Evolutionary conservation across 2,329 filamentous ascomycete species (phyloP).

Genomic region (Talaromyces albobiverticillius): DNA sequence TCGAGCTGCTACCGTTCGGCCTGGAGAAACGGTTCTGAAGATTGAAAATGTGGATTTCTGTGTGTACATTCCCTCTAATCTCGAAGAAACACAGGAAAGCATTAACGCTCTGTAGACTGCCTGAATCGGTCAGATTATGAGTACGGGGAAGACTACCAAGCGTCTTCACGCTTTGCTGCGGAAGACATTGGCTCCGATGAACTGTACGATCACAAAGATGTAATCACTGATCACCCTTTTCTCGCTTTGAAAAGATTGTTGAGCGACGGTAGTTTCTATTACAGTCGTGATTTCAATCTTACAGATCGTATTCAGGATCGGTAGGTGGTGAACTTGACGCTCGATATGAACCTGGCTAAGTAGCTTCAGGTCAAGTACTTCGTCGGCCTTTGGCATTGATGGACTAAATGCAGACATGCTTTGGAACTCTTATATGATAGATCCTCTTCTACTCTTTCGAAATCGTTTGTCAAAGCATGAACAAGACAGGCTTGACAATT

Average conservation of each 20-base stretch:
- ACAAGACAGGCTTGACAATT: slow-evolving; percentile 75
- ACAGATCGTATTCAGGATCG: slow-evolving; percentile 91
- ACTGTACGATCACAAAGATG: slow-evolving; percentile 62
- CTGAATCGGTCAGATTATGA: slow-evolving; percentile 85
- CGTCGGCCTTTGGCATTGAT: slow-evolving; percentile 80
- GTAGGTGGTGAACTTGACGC: slow-evolving; percentile 40
- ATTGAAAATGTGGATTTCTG: slow-evolving; percentile 84
- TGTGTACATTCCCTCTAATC: slow-evolving; percentile 29
- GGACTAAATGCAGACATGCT: slow-evolving; percentile 89
- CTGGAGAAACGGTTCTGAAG: slow-evolving; percentile 83
- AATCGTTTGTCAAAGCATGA: slow-evolving; percentile 74
- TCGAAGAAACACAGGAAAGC: not conserved
- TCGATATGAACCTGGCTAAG: slow-evolving; percentile 17
- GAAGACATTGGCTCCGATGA: slow-evolving; percentile 53
- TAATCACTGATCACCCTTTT: slow-evolving; percentile 80
- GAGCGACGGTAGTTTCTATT: slow-evolving; percentile 93
- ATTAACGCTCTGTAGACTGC: slow-evolving; percentile 59
- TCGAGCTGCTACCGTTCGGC: slow-evolving; percentile 76
- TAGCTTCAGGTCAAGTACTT: slow-evolving; percentile 63
- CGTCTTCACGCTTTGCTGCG: slow-evolving; percentile 51
- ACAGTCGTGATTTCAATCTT: slow-evolving; percentile 93
- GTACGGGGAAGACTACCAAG: slow-evolving; percentile 61
- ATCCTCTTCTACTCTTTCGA: slow-evolving; percentile 84
- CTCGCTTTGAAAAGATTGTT: slow-evolving; percentile 86
- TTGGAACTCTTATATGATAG: slow-evolving; percentile 99